Base-by-base conservation (phyloP, 129 eudicot genomes). In the Oenanthe sinensis region DNA sequence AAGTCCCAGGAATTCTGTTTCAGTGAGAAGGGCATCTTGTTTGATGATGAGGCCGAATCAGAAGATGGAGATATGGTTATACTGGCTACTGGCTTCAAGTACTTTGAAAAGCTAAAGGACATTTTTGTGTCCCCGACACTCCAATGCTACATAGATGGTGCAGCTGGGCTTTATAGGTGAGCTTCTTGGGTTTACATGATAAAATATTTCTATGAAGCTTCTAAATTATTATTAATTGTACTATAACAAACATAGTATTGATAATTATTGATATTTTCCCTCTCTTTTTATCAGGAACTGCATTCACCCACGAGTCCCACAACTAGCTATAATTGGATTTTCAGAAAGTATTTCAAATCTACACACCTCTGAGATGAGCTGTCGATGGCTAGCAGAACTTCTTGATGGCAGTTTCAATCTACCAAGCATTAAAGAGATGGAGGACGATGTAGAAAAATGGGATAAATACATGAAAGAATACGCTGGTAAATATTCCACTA, bases 301-400 rank as follows among this genome's bases (percentile, higher is more conserved):
- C 81, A 85, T 92, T 58, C 92, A 90, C 78, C 90, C 96, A 5
- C 74, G 87, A n/a, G 87, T 92, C 65, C 97, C 97, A 28, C 96
- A 90, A 49, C 86, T 92, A 17, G 97, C 96, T 3, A 72, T 88
- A 15, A 82, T 92, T 24, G 97, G 97, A 62, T 88, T 77, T 75
- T 84, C 93, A 1, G 93, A 88, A 72, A 74, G 93, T 42, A 26
- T 88, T 40, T 80, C 91, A 2, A 88, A 87, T 72, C 74, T 92
- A 13, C 82, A 84, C 81, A 88, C 89, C 1, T 86, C 89, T 2
- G 96, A 92, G 76, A 83, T 90, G 84, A 84, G 87, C 82, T 79
- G 87, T 55, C 83, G 85, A 69, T 92, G 97, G 96, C 58, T 92
- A 60, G 71, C 83, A 1, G 77, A 85, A 45, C 76, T 92, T 74